Evolutionary conservation across 768 basidiomycete genomes (phyloP).

Genomic region (Suillus cothurnatus): DNA sequence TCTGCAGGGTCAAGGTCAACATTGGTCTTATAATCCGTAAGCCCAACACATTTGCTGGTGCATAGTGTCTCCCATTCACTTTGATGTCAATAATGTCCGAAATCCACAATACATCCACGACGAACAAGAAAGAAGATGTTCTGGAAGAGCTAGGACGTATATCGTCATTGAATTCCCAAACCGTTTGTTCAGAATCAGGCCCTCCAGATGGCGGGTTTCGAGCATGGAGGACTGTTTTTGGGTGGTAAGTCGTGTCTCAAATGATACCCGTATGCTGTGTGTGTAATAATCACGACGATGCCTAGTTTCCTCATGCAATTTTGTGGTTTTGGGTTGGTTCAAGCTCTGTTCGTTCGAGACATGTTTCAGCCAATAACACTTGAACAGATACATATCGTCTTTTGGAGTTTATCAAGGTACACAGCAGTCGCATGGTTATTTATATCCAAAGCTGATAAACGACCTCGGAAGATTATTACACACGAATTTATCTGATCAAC

Average conservation of each 20-base stretch:
- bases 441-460: not conserved
- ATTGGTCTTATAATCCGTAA: not conserved
- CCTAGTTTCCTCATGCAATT: conserved; percentile 28
- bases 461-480: conserved; percentile 35
- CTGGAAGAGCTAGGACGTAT: not conserved
- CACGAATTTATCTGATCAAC: conserved; percentile 28
- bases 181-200: not conserved
- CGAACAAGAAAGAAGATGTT: not conserved
- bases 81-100: not conserved
- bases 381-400: conserved; percentile 23
- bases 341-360: no score
- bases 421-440: not conserved
- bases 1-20: not conserved
- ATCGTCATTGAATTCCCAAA: not conserved
- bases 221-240: conserved; percentile 17
- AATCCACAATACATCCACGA: not conserved
- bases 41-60: not conserved
- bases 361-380: not conserved
- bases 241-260: conserved; percentile 8
- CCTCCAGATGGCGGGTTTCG: conserved; percentile 13
- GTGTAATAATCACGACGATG: not conserved
- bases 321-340: conserved; percentile 27
- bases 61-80: not conserved
- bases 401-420: conserved; percentile 38
- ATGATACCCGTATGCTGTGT: not conserved